Evolutionary conservation across 108 stramenopile genomes (phyloP), one percentile per base, ranked within the genome.

Genomic region (Thalassiosira profunda): DNA sequence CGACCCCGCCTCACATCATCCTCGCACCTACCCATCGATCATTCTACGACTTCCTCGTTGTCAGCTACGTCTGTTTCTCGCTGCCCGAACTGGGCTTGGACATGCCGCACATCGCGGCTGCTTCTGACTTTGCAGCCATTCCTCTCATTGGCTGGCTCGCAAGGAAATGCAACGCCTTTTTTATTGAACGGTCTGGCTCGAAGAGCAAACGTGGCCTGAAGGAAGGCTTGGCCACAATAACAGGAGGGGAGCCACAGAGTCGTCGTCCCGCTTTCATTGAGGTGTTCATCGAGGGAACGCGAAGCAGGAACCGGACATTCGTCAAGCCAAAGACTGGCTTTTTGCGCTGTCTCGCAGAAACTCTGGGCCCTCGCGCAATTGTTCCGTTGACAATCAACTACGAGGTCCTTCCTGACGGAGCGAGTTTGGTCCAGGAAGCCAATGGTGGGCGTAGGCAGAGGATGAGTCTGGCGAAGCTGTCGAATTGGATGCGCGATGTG

Each of bases 11-110:
- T n/a, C 60, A 73, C 36, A 60, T 92, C 24, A 48, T 96, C 37
- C 74, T 96, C 36, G 89, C 84, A 23, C 95, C 95, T 7, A 96
- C 92, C 9, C 95, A 96, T 77, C 84, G 95, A 33, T 90, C 89
- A 4, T 87, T 92, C 42, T 84, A 90, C 46, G 95, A 96, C 68
- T 96, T 96, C 65, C 64, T 96, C 28, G 67, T 96, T 29, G 31
- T 93, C 29, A 93, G 91, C 59, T 96, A 74, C 62, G 30, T 89
- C 15, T 61, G 79, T 46, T 96, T 96, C 63, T 68, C 89, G 35
- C 25, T 91, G n/a, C 95, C 95, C 25, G 95, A 96, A 52, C 74
- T 96, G n/a, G 82, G 80, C 26, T 26, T 96, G 21, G 75, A 88
- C 2, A 65, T 89, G 30, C 94, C 95, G 3, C 72, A 75, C 58